phyloP scores from a whole-genome alignment of 805 yeast genomes.

The Kuraishia piskuri region DNA sequence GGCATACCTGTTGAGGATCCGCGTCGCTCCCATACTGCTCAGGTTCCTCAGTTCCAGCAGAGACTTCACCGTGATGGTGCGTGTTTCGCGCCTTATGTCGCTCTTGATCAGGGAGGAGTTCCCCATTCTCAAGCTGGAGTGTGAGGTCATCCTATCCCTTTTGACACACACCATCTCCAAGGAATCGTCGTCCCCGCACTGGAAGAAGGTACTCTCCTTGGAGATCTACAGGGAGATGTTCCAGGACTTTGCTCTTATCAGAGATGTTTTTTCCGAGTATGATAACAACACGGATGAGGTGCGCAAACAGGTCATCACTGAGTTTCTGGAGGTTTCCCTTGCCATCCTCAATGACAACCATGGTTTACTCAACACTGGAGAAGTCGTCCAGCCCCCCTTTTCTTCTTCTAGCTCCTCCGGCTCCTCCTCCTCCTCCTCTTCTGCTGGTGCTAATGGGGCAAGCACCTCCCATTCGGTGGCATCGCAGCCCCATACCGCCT shows the following conservation, averaged over 20 bases:
- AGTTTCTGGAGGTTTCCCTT: constrained; percentile 37
- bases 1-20: constrained; percentile 53
- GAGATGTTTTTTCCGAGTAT: constrained; percentile 48
- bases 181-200: constrained; percentile 44
- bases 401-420: constrained; percentile 1
- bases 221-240: constrained; percentile 63
- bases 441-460: constrained; percentile 1
- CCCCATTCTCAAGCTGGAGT: constrained; percentile 57
- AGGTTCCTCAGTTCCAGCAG: constrained; percentile 49
- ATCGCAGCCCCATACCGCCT: too few relatives aligned
- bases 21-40: constrained; percentile 69
- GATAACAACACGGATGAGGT: constrained; percentile 43
- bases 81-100: constrained; percentile 66
- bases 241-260: constrained; percentile 43
- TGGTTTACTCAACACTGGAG: constrained; percentile 24
- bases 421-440: constrained; percentile 3
- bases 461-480: not conserved
- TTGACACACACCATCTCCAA: constrained; percentile 63
- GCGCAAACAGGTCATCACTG: constrained; percentile 52
- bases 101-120: constrained; percentile 58
- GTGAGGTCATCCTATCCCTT: constrained; percentile 72
- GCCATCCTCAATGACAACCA: constrained; percentile 25
- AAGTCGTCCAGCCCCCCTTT: constrained; percentile 21
- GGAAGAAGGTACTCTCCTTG: constrained; percentile 70
- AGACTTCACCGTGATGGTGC: constrained; percentile 61